phyloP scores from a whole-genome alignment of 345 rosid genomes.

The Linum trigynum region DNA sequence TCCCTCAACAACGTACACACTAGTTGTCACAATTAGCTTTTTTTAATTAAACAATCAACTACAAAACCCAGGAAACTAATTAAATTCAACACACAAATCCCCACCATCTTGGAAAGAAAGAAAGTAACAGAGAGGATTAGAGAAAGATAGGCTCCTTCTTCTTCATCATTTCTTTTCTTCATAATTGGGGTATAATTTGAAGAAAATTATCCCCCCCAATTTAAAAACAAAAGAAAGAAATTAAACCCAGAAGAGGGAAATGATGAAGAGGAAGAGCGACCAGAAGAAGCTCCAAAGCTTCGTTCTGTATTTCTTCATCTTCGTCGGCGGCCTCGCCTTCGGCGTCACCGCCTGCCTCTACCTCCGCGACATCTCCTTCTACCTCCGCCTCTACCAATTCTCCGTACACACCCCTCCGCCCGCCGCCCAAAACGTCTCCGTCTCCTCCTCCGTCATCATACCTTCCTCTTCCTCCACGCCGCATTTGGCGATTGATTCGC shows the following conservation, averaged over 20 bases:
- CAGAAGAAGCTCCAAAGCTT: neutral
- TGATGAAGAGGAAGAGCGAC: neutral
- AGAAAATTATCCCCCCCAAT: neutral
- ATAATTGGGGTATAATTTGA: too few relatives aligned
- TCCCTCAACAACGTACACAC: too few relatives aligned
- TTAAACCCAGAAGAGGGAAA: too few relatives aligned
- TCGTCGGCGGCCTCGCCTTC: neutral
- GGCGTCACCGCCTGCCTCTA: neutral
- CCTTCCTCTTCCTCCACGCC: neutral
- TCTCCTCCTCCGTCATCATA: neutral
- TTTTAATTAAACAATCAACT: too few relatives aligned
- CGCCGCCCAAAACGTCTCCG: neutral
- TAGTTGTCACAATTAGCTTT: too few relatives aligned
- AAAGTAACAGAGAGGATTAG: too few relatives aligned
- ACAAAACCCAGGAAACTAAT: too few relatives aligned
- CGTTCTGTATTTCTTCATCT: neutral
- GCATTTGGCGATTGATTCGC: neutral
- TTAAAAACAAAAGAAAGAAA: too few relatives aligned
- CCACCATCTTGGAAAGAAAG: too few relatives aligned
- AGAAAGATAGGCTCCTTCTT: too few relatives aligned
- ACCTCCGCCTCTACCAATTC: neutral
- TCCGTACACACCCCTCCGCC: neutral
- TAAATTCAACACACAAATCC: too few relatives aligned
- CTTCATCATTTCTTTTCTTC: too few relatives aligned
- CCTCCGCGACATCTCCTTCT: neutral